Evolutionary conservation across 768 basidiomycete genomes (phyloP).

Genomic region (Mycena indigotica): DNA sequence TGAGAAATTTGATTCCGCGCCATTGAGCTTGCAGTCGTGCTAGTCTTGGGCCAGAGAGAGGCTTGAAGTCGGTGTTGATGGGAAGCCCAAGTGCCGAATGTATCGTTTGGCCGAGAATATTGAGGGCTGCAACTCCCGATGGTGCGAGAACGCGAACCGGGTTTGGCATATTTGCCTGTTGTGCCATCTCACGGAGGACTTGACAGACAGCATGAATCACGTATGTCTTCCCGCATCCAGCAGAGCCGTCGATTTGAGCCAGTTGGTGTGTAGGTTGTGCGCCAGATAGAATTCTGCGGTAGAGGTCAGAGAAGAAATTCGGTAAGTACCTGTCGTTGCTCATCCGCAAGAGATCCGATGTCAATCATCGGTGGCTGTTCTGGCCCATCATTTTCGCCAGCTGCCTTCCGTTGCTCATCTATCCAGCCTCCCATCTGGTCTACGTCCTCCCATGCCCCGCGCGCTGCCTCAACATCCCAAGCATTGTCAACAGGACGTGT

Average conservation of each 20-base stretch:
- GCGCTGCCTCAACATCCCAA: conserved; percentile 12
- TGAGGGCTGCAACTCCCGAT: background rate
- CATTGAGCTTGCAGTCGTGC: conserved; percentile 1
- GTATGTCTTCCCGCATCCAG: conserved; percentile 8
- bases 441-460: conserved; percentile 1
- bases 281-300: conserved; percentile 3
- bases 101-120: conserved; percentile 3
- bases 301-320: background rate
- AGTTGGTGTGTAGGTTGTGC: background rate
- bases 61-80: background rate
- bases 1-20: background rate
- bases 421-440: background rate
- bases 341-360: background rate
- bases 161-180: background rate
- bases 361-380: background rate
- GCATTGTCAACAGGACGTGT: conserved; percentile 15
- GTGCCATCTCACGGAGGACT: background rate
- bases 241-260: conserved; percentile 2
- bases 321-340: conserved; percentile 3
- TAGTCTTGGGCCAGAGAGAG: background rate
- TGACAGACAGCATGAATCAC: conserved; percentile 5
- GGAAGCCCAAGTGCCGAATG: conserved; percentile 6
- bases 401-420: background rate
- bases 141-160: conserved; percentile 2
- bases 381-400: background rate